Evolutionary conservation across 1,284 basidiomycete species (phyloP).

Genomic region (Boletus hoseneyae): DNA sequence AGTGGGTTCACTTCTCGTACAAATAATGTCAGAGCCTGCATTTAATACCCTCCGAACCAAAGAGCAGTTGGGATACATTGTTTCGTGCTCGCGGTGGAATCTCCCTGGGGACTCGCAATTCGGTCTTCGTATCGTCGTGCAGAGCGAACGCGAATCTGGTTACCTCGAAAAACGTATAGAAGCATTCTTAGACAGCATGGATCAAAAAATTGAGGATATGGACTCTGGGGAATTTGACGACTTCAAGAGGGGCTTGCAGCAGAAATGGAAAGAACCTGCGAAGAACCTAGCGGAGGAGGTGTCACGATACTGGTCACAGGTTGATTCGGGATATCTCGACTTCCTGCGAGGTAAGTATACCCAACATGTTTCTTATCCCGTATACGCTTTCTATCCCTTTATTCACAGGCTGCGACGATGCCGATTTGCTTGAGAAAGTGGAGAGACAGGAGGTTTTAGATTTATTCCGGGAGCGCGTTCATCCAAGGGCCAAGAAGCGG

Average conservation of each 20-base stretch:
- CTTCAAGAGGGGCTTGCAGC: slow-evolving; percentile 59
- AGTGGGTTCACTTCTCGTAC: slow-evolving; percentile 59
- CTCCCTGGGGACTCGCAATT: slow-evolving; percentile 62
- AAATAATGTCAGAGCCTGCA: slow-evolving; percentile 86
- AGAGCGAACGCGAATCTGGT: slow-evolving; percentile 83
- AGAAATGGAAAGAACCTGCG: slow-evolving; percentile 67
- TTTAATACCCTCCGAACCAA: slow-evolving; percentile 95
- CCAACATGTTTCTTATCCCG: not conserved
- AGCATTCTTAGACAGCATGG: slow-evolving; percentile 77
- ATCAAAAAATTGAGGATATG: slow-evolving; percentile 57
- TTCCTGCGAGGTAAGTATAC: slow-evolving; percentile 55
- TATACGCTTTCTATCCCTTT: not conserved
- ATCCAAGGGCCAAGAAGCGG: slow-evolving; percentile 66
- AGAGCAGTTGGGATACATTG: slow-evolving; percentile 95
- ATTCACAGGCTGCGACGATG: slow-evolving; percentile 24
- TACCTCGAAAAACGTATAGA: slow-evolving; percentile 91
- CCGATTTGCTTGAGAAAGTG: slow-evolving; percentile 35
- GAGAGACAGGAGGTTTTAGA: slow-evolving; percentile 78
- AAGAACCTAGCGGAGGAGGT: slow-evolving; percentile 72
- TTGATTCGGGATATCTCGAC: slow-evolving; percentile 68
- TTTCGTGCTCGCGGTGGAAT: slow-evolving; percentile 56
- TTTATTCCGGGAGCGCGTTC: slow-evolving; percentile 69
- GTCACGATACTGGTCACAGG: slow-evolving; percentile 64
- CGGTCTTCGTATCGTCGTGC: slow-evolving; percentile 86
- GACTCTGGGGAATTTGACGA: slow-evolving; percentile 58